A percentile compares a stretch with the other conserved stretches of the same genome.
Evolutionary conservation across 345 rosid genomes (phyloP).

Genomic region (Hevea brasiliensis): DNA sequence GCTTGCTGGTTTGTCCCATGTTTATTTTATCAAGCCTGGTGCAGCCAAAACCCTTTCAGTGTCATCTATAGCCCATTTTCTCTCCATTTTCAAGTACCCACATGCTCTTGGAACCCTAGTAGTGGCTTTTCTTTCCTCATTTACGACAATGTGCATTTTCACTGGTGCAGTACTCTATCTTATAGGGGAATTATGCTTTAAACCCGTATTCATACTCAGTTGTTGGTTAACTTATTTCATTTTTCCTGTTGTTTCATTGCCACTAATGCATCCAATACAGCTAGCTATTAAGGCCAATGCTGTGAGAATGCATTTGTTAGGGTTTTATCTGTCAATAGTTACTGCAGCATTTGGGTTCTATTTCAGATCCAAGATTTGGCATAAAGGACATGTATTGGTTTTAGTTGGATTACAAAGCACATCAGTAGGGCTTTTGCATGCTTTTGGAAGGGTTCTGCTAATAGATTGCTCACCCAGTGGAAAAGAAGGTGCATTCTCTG

Average conservation of each 20-base stretch:
- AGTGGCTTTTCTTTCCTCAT: conserved; percentile 44
- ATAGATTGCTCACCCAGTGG: conserved; percentile 52
- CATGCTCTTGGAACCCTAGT: conserved; percentile 47
- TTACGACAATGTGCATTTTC: conserved; percentile 63
- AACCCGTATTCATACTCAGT: conserved; percentile 39
- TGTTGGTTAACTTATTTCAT: conserved; percentile 53
- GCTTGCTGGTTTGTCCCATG: conserved; percentile 45
- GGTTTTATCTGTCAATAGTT: conserved; percentile 41
- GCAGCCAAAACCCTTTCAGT: neutral
- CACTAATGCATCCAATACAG: conserved; percentile 49
- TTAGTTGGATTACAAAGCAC: conserved; percentile 57
- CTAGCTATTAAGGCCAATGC: conserved; percentile 36
- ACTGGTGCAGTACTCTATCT: conserved; percentile 39
- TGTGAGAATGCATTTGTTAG: conserved; percentile 53
- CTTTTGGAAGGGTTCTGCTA: conserved; percentile 48
- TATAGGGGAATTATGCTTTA: conserved; percentile 49
- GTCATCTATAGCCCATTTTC: conserved; percentile 25
- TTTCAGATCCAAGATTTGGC: conserved; percentile 41
- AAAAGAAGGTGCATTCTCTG: conserved; percentile 53
- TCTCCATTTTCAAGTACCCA: conserved; percentile 44
- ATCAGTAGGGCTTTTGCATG: conserved; percentile 45
- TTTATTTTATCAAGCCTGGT: conserved; percentile 25
- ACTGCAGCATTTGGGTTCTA: conserved; percentile 50
- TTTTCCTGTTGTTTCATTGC: conserved; percentile 46
- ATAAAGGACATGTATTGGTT: conserved; percentile 31